Conservation (phyloP, 805 yeast species). For the Yamadazyma endophytica region DNA sequence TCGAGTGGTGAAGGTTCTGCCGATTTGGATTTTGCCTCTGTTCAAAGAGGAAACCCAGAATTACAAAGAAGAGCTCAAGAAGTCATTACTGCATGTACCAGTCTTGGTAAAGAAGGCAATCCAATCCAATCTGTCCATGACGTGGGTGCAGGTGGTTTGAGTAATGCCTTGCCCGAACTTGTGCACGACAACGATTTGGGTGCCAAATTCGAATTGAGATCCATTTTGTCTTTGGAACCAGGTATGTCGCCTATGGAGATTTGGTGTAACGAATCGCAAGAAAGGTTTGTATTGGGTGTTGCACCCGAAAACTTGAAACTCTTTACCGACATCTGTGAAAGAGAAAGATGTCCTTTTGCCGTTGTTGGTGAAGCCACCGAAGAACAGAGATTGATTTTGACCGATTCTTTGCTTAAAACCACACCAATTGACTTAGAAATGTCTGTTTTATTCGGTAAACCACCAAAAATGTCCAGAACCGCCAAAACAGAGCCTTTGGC, state of each 20-base stretch:
- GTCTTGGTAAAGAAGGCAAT: conserved; percentile 57
- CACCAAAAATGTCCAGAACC: conserved; percentile 87
- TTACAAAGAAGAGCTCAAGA: conserved; percentile 99
- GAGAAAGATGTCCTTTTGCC: conserved; percentile 95
- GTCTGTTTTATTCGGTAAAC: conserved; percentile 93
- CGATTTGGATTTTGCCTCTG: conserved; percentile 95
- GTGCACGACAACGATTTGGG: conserved; percentile 97
- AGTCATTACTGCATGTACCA: conserved; percentile 91
- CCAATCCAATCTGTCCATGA: conserved; percentile 97
- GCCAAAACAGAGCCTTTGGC: conserved; percentile 61
- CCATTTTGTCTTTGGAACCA: conserved; percentile 86
- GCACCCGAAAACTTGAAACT: conserved; percentile 67
- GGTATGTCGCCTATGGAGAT: conserved; percentile 99
- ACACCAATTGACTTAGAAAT: conserved; percentile 95
- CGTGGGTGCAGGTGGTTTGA: conserved; percentile 99
- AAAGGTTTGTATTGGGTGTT: conserved; percentile 93
- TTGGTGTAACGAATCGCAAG: conserved; percentile 99
- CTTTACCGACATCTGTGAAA: conserved; percentile 77
- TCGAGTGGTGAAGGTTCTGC: conserved; percentile 97
- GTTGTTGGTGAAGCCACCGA: conserved; percentile 93
- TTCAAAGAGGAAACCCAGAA: conserved; percentile 98
- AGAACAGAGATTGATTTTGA: conserved; percentile 77
- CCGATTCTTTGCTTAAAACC: conserved; percentile 70
- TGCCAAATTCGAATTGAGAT: conserved; percentile 87
- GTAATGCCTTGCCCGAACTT: conserved; percentile 94